These are phyloP conservation scores for Henckelia pumila DNA, from an alignment of 257 asterid species.

Conservation along the genomic window DNA sequence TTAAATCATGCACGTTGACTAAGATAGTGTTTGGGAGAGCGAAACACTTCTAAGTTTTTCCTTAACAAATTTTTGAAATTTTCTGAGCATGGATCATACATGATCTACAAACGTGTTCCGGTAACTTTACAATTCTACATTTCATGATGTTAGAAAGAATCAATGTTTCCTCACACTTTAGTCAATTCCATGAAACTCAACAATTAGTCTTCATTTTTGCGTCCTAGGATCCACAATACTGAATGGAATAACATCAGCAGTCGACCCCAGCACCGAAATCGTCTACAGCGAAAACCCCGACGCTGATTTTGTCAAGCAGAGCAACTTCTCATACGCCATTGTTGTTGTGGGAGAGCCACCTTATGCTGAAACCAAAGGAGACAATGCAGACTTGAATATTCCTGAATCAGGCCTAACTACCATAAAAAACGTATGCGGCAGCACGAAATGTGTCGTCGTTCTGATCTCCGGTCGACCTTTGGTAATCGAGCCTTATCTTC, in stretches of 20 bases:
- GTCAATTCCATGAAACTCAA: not conserved
- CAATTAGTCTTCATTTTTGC: not conserved
- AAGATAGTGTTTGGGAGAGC: too few species aligned
- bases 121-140: too few species aligned
- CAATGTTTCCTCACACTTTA: not conserved
- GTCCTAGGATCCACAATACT: conserved; percentile 50
- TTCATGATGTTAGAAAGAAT: too few species aligned
- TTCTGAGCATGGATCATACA: too few species aligned
- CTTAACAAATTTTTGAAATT: too few species aligned
- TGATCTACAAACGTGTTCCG: too few species aligned
- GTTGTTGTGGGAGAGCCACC: conserved; percentile 60
- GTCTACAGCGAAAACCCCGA: conserved; percentile 34
- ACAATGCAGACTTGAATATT: conserved; percentile 38
- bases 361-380: conserved; percentile 46
- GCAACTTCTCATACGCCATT: conserved; percentile 36
- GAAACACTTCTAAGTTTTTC: too few species aligned
- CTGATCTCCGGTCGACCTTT: conserved; percentile 52
- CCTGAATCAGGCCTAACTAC: conserved; percentile 35
- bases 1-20: too few species aligned
- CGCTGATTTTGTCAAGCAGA: conserved; percentile 20
- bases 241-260: conserved; percentile 30
- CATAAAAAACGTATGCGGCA: conserved; percentile 37
- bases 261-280: conserved; percentile 41
- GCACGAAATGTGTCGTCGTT: conserved; percentile 46
- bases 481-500: conserved; percentile 41